A percentile compares a stretch with the other conserved stretches of the same genome.
Evolutionary conservation across 2,329 filamentous ascomycete genomes (phyloP).

Genomic region (Drechmeria coniospora): DNA sequence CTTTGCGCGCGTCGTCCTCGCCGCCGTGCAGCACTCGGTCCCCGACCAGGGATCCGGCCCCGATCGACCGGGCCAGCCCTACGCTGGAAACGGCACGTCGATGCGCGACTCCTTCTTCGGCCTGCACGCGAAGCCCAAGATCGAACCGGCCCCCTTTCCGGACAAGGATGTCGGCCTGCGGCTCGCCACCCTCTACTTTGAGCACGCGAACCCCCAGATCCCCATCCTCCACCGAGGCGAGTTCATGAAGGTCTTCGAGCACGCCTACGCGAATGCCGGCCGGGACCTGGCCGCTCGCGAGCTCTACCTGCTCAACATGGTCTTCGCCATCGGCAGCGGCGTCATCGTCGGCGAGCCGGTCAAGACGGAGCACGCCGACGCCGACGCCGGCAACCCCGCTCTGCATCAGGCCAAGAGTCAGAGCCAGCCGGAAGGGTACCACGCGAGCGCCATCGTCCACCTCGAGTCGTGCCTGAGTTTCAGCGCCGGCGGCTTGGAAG

Average conservation of each 20-base stretch:
- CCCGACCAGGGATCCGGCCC: slow-evolving; percentile 39
- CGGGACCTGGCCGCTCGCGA: slow-evolving; percentile 59
- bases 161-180: slow-evolving; percentile 56
- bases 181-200: slow-evolving; percentile 76
- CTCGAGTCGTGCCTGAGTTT: slow-evolving; percentile 74
- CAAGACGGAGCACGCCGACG: slow-evolving; percentile 27
- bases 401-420: slow-evolving; percentile 21
- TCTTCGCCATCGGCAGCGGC: slow-evolving; percentile 88
- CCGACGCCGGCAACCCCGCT: slow-evolving; percentile 14
- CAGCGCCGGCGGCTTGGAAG: slow-evolving; percentile 79
- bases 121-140: slow-evolving; percentile 78
- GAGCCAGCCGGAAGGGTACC: slow-evolving; percentile 84
- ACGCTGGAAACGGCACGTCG: slow-evolving; percentile 43
- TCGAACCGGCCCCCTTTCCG: slow-evolving; percentile 74
- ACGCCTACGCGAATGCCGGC: slow-evolving; percentile 56
- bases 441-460: slow-evolving; percentile 85
- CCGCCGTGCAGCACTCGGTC: slow-evolving; percentile 66
- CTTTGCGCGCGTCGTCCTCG: slow-evolving; percentile 86
- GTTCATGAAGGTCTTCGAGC: slow-evolving; percentile 78
- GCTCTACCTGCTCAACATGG: slow-evolving; percentile 91
- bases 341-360: slow-evolving; percentile 64
- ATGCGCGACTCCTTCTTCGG: slow-evolving; percentile 97
- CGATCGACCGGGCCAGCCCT: slow-evolving; percentile 11
- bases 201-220: slow-evolving; percentile 92
- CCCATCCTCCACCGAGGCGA: slow-evolving; percentile 80